Base-by-base conservation (phyloP, 75 land plant species). In the Sequoiadendron giganteum region DNA sequence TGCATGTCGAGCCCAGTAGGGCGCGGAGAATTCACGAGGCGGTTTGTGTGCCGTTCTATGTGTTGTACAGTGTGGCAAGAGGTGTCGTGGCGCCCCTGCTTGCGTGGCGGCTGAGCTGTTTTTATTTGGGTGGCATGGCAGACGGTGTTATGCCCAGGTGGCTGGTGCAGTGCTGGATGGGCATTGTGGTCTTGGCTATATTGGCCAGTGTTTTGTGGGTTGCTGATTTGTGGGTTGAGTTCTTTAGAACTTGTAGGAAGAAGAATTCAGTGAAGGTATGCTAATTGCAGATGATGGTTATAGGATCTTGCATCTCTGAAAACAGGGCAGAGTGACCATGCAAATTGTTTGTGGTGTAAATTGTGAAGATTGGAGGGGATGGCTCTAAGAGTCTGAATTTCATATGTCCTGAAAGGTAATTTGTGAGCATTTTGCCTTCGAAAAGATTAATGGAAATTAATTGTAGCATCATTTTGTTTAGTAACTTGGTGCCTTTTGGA, bases 141-240 rank as follows among this genome's bases (percentile, higher is more conserved):
- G 91, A 89, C 81, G 86, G 49, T 85, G 90, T 93, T 73, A 94
- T 97, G 55, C 96, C 99, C 1, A 88, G 75, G 84, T 96, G 95
- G 97, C 73, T 92, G 25, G 95, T 92, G 85, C 81, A 85, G 83
- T 95, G 93, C 85, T 97, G 98, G 99, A 95, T 96, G 93, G 70
- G 90, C 45, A 95, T 94, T 56, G 90, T 94, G 48, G 89, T 86
- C 1, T 43, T 86, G 19, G 97, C 94, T 0, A 93, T 97, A 54
- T 79, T 89, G 42, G 95, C 92, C 14, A 97, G 99, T 87, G 85
- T 94, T 16, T 61, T 94, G 83, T 97, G 99, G 99, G 87, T 97
- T 76, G 88, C 84, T 40, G 93, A 93, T 89, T 90, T 92, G 10
- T 97, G 99, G 99, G 32, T 92, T 68, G 94, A 89, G 42, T 91